Evolutionary conservation across 108 stramenopile genomes (phyloP), one percentile per base, ranked within the genome.

Genomic region (Schizochytrium sp.): DNA sequence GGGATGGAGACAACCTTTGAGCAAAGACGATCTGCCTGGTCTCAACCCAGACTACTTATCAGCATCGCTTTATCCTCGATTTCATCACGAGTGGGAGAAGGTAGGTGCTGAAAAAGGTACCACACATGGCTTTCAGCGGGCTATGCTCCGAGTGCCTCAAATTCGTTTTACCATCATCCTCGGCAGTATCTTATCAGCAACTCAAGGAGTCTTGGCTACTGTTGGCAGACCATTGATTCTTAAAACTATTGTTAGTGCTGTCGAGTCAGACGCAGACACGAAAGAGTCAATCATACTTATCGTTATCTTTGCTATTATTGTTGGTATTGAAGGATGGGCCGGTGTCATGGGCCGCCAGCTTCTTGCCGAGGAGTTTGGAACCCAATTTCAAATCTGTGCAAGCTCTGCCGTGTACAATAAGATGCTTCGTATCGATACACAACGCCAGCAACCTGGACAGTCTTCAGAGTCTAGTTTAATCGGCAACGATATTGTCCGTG

Each of bases 401-500:
- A 83, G 76, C 76, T 83, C 76, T 53, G 76, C 53, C 45, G 76
- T 83, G 5, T 83, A 83, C 76, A 28, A 38, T 40, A 83, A 83
- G 2, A 83, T 83, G 76, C 76, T 83, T 38, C 76, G 76, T 38
- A 40, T 83, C 8, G 53, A 83, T 42, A 83, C 76, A n/a, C 76
- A 83, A 53, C 76, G 76, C 76, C 50, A 49, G 76, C 38, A 83
- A 47, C 10, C 49, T 5, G 76, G 55, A 47, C 76, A 55, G 53
- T 7, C 76, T 38, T 83, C 76, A 5, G 76, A 83, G 76, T 83
- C 76, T 13, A 55, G 50, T 38, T 53, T 83, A 3, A 83, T 83
- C 28, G 76, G 76, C 76, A 83, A 83, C 76, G 76, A 83, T 28
- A 28, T 83, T 13, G 76, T 83, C 28, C 76, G 76, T 53, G 76